A percentile compares a stretch with the other conserved stretches of the same genome.
Conservation (phyloP, 2,329 filamentous ascomycete species). For the Cryphonectria nitschkei region DNA sequence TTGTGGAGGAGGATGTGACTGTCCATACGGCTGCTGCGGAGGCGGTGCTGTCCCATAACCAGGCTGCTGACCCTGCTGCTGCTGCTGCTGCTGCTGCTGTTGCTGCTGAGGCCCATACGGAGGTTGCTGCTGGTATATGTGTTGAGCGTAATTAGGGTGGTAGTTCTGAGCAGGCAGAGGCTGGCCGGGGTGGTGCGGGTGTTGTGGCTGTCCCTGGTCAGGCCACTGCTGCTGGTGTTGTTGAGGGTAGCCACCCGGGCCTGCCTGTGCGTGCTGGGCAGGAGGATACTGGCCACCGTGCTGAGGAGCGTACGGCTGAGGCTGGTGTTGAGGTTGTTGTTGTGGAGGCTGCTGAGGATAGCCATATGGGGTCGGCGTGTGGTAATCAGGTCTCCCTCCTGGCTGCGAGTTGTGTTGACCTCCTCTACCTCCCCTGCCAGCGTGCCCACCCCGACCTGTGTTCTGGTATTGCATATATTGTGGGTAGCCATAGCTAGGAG, state of each 20-base stretch:
- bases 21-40: conserved; percentile 38
- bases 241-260: conserved; percentile 43
- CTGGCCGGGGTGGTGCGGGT: conserved; percentile 47
- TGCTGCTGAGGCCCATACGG: conserved; percentile 35
- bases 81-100: conserved; percentile 40
- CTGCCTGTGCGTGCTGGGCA: conserved; percentile 42
- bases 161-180: conserved; percentile 57
- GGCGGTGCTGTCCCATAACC: conserved; percentile 35
- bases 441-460: conserved; percentile 44
- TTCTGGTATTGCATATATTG: conserved; percentile 48
- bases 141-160: conserved; percentile 62
- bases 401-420: conserved; percentile 41
- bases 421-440: conserved; percentile 43
- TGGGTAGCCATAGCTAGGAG: conserved; percentile 36
- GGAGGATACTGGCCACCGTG: conserved; percentile 35
- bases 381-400: conserved; percentile 46
- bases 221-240: conserved; percentile 46
- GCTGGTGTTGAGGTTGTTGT: conserved; percentile 37
- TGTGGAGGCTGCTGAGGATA: conserved; percentile 45
- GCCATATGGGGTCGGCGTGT: conserved; percentile 46
- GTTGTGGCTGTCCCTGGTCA: conserved; percentile 42
- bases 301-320: conserved; percentile 38
- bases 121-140: conserved; percentile 49
- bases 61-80: conserved; percentile 35
- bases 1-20: conserved; percentile 39